These are phyloP conservation scores for Sanguinoderma infundibulare DNA, from an alignment of 1,284 basidiomycete species.

Conservation along the genomic window DNA sequence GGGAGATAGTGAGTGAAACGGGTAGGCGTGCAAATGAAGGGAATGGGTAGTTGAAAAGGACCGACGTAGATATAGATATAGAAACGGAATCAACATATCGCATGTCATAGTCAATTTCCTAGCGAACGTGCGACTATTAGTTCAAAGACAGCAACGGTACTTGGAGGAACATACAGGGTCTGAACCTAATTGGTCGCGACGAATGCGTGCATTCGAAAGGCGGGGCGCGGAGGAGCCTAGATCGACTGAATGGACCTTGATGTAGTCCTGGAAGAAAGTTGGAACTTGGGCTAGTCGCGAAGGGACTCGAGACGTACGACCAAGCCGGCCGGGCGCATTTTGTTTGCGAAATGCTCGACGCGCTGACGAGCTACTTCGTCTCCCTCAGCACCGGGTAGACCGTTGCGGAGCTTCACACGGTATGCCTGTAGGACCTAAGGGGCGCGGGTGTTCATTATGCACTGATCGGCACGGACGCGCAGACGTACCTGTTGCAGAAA, in stretches of 20 bases:
- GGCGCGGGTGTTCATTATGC: neutral
- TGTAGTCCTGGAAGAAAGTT: conserved; percentile 60
- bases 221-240: conserved; percentile 72
- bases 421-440: conserved; percentile 71
- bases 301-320: conserved; percentile 50
- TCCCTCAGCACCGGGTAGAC: conserved; percentile 63
- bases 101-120: conserved; percentile 69
- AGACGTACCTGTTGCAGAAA: conserved; percentile 66
- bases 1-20: conserved; percentile 75
- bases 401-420: conserved; percentile 69
- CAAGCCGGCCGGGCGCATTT: conserved; percentile 67
- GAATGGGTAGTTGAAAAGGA: conserved; percentile 83
- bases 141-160: neutral
- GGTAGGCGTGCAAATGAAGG: conserved; percentile 80
- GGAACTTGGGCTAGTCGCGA: neutral
- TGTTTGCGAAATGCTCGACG: conserved; percentile 75
- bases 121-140: conserved; percentile 2
- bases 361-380: conserved; percentile 72
- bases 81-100: conserved; percentile 74
- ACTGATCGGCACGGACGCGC: neutral
- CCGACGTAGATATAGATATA: conserved; percentile 79
- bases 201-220: conserved; percentile 60
- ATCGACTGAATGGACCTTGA: conserved; percentile 76
- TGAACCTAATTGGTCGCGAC: conserved; percentile 27
- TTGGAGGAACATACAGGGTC: conserved; percentile 31